Evolutionary conservation across 805 yeast genomes (phyloP), one percentile per base, ranked within the genome.

Genomic region (Metschnikowia aberdeeniae): DNA sequence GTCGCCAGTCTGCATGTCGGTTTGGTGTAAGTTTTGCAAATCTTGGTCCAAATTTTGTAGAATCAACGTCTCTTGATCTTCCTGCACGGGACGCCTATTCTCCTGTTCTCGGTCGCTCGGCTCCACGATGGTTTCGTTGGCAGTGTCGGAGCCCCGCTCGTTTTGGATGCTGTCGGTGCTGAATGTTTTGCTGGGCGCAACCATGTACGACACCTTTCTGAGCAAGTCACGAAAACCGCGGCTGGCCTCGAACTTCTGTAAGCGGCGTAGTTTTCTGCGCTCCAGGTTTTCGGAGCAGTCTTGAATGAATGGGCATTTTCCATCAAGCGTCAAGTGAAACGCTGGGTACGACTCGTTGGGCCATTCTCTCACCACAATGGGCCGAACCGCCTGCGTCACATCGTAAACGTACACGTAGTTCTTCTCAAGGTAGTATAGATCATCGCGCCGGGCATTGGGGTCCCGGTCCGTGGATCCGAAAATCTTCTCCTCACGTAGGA

Each of bases 401-500:
- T 93, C 99, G 66, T 84, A 92, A 32, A 89, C 83, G 52, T 84
- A 82, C 24, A 89, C 68, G 63, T 82, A 89, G 44, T 69, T 67
- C 32, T 83, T 81, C 41, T 81, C 82, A 63, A 93, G 87, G 61
- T 86, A 86, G 58, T 84, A 82, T 57, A 85, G 78, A 60, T 92
- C 97, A 55, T 87, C 96, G 45, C 96, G 73, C 53, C 77, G 81
- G 2, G 95, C 93, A 50, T 74, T 77, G 10, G 95, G 93, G 61
- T 90, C 97, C 53, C 96, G 78, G 62, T 90, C 97, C 31, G 84
- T 77, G 0, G 96, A 86, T 10, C 97, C 97, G 61, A 80, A 82
- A 11, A 87, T 66, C 57, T 87, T 87, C 60, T 93, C 99, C 58
- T 88, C 89, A 51, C 82, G 81, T 55, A 92, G 74, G 51, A 92